These are phyloP conservation scores for Cryptococcus sp. DNA, from an alignment of 1,284 basidiomycete species.

Conservation along the genomic window DNA sequence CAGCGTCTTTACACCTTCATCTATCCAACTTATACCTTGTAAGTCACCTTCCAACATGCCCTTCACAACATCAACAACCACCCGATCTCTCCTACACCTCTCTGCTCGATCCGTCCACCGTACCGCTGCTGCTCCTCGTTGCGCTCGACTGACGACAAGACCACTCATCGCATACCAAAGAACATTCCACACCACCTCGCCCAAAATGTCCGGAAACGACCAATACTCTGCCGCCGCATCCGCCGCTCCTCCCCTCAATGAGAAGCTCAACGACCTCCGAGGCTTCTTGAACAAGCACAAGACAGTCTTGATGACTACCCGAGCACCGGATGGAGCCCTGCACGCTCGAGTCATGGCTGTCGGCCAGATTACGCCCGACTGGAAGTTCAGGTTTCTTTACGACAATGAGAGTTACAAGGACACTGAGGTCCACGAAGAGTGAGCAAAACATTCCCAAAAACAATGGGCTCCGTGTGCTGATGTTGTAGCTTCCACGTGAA, in stretches of 20 bases:
- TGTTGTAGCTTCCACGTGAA: slow-evolving; percentile 59
- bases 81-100: no score
- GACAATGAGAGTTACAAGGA: slow-evolving; percentile 72
- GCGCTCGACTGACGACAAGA: no score
- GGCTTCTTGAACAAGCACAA: slow-evolving; percentile 56
- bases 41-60: no score
- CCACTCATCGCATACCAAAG: slow-evolving; percentile 1
- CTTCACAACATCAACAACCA: no score
- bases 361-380: slow-evolving; percentile 40
- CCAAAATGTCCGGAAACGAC: slow-evolving; percentile 30
- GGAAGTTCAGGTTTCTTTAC: slow-evolving; percentile 57
- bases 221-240: slow-evolving; percentile 22
- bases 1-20: no score
- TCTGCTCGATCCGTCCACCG: no score
- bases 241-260: slow-evolving; percentile 17
- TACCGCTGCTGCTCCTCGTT: no score
- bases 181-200: slow-evolving; percentile 6
- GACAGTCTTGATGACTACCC: slow-evolving; percentile 75
- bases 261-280: slow-evolving; percentile 24
- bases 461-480: not conserved
- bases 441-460: slow-evolving; percentile 5
- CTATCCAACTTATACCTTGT: no score
- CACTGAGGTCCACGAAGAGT: slow-evolving; percentile 67
- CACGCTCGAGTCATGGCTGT: slow-evolving; percentile 83
- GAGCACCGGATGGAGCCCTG: slow-evolving; percentile 63